Evolutionary conservation across 1,139 yeast species (phyloP).

Genomic region (Blastobotrys serpentis): DNA sequence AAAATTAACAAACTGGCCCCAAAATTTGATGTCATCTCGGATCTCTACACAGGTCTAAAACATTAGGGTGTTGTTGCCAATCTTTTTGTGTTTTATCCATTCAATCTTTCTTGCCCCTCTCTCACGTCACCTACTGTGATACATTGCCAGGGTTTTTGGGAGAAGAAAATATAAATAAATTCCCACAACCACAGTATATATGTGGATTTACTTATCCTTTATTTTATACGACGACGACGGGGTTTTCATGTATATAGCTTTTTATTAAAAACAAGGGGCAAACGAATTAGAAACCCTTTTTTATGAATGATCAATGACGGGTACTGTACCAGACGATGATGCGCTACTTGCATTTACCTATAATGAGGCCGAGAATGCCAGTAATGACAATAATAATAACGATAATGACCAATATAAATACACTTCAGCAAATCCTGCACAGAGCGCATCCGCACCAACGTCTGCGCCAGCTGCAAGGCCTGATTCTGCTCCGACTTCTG

Average conservation of each 20-base stretch:
- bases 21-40: too few relatives aligned
- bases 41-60: too few relatives aligned
- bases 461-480: background rate
- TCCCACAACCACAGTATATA: slow-evolving; percentile 6
- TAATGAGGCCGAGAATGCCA: slow-evolving; percentile 7
- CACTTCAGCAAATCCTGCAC: too few relatives aligned
- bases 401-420: slow-evolving; percentile 10
- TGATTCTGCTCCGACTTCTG: background rate
- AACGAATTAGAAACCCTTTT: background rate
- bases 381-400: slow-evolving; percentile 1
- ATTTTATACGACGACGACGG: background rate
- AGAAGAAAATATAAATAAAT: slow-evolving; percentile 4
- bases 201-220: background rate
- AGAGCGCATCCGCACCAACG: background rate
- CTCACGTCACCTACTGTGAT: slow-evolving; percentile 1
- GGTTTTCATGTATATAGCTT: slow-evolving; percentile 9
- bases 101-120: background rate
- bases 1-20: too few relatives aligned
- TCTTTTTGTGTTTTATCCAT: too few relatives aligned
- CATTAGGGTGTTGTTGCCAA: too few relatives aligned
- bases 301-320: slow-evolving; percentile 17
- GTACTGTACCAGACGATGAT: slow-evolving; percentile 20
- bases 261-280: slow-evolving; percentile 1
- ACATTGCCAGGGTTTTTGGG: background rate
- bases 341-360: slow-evolving; percentile 19